Evolutionary conservation across 2,329 filamentous ascomycete genomes (phyloP), one percentile per base, ranked within the genome.

Genomic region (Phialocephala sp.): DNA sequence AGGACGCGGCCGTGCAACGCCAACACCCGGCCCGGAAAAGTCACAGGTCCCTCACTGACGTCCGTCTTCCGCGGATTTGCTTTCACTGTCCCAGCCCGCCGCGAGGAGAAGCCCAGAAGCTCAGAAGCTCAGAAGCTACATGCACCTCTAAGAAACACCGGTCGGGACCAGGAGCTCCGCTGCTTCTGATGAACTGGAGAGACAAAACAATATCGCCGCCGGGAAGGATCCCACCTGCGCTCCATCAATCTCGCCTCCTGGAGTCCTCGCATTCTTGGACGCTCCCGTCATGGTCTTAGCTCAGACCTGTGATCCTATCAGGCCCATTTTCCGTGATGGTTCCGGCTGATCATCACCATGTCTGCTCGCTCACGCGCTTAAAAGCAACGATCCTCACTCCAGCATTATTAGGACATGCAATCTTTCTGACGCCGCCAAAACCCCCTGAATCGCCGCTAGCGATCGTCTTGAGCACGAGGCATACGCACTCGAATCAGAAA

Each of bases 271-370:
- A 22, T 52, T 36, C 52, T 50, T n/a, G 37, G n/a, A 43, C 47
- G 36, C n/a, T 32, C 50, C 45, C 24, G 39, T 62, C 50, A 37
- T 50, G 24, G 45, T 12, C 59, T 41, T 43, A 50, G 50, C 24
- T 54, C 45, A 41, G 50, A 54, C 62, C 62, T 56, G 60, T 64
- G 52, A 12, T 12, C 35, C 35, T 32, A 54, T 50, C 57, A 35
- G 41, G 14, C 50, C 47, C 58, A 32, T 55, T 24, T 54, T 61
- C 37, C 60, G 56, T 12, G 22, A 63, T 47, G 54, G 37, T 62
- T 60, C 59, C 65, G 60, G 67, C 59, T 62, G 67, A 69, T 69
- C 67, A 64, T 66, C 54, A 52, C 67, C 60, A 35, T 37, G 35
- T 41, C 45, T 14, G 52, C 52, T 15, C 18, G n/a, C 27, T 58